Evolutionary conservation across 139 green algal genomes (phyloP).

Genomic region (Tetraselmis striata): DNA sequence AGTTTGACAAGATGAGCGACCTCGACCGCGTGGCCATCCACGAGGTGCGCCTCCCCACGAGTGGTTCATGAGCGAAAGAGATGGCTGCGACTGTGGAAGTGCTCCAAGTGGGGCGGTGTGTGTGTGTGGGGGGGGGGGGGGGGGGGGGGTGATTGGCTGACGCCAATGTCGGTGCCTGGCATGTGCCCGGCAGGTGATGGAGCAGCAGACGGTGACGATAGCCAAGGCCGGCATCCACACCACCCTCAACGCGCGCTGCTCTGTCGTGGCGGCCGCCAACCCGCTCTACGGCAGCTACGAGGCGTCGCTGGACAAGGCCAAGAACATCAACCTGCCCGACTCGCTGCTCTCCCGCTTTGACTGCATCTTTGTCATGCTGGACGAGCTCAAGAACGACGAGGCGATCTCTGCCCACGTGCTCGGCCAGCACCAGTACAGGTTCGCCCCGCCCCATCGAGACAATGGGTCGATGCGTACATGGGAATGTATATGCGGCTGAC

Average conservation of each 20-base stretch:
- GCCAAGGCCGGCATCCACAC: constrained; percentile 96
- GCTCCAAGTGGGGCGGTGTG: too few species aligned
- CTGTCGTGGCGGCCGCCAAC: constrained; percentile 84
- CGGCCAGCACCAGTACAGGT: constrained; percentile 78
- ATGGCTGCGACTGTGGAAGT: too few species aligned
- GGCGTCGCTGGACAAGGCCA: constrained; percentile 1
- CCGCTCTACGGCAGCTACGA: constrained; percentile 69
- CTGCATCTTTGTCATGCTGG: constrained; percentile 94
- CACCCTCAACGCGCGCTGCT: constrained; percentile 93
- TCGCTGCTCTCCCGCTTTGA: constrained; percentile 97
- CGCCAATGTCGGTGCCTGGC: too few species aligned
- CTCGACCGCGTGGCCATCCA: constrained; percentile 95
- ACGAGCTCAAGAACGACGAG: constrained; percentile 67
- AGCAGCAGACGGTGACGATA: constrained; percentile 97
- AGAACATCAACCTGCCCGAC: constrained; percentile 95
- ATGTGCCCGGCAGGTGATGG: too few species aligned
- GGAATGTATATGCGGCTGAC: too few species aligned
- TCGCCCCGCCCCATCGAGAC: constrained; percentile 11
- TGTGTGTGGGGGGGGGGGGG: too few species aligned
- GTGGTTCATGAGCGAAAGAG: too few species aligned
- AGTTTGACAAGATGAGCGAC: constrained; percentile 99
- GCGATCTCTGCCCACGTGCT: constrained; percentile 77
- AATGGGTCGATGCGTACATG: too few species aligned
- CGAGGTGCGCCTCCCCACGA: constrained; percentile 52
- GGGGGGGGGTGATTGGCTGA: too few species aligned